Percentiles rank a stretch among this genome's conserved stretches.
Evolutionary conservation across 345 rosid species (phyloP).

Genomic region (Gossypium australe): DNA sequence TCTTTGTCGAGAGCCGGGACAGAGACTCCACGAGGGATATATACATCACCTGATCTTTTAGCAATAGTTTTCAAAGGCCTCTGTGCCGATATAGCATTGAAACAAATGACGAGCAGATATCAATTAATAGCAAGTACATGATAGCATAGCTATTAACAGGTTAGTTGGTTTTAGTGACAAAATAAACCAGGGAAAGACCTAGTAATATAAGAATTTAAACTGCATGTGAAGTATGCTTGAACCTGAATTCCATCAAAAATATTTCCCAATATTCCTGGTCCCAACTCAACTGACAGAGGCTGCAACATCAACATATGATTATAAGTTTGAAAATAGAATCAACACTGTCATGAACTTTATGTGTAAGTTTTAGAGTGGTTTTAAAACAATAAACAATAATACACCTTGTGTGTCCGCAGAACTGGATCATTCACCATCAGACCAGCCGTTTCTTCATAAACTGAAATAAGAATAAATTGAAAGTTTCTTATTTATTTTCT

Average conservation of each 20-base stretch:
- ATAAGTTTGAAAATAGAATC: constrained; percentile 11
- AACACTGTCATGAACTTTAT: background rate
- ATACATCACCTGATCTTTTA: constrained; percentile 86
- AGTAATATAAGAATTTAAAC: background rate
- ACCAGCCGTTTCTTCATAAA: constrained; percentile 96
- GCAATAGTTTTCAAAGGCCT: constrained; percentile 99
- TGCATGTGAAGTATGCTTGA: constrained; percentile 12
- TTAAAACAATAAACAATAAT: background rate
- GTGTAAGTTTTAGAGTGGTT: background rate
- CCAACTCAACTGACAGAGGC: constrained; percentile 98
- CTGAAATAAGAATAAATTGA: constrained; percentile 30
- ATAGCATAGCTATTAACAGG: background rate
- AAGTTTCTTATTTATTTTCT: constrained; percentile 7
- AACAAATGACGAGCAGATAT: background rate
- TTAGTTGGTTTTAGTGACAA: background rate
- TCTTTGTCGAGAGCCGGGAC: constrained; percentile 99
- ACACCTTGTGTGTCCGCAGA: constrained; percentile 85
- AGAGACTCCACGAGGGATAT: constrained; percentile 99
- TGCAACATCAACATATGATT: constrained; percentile 33
- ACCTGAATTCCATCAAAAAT: constrained; percentile 99
- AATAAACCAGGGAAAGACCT: background rate
- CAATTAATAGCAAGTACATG: background rate
- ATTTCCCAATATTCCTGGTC: constrained; percentile 98
- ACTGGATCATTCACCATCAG: constrained; percentile 93
- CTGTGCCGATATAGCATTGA: constrained; percentile 29